A percentile compares a stretch with the other conserved stretches of the same genome.
Conservation (phyloP, 768 basidiomycete genomes). For the Mycena rebaudengoi region DNA sequence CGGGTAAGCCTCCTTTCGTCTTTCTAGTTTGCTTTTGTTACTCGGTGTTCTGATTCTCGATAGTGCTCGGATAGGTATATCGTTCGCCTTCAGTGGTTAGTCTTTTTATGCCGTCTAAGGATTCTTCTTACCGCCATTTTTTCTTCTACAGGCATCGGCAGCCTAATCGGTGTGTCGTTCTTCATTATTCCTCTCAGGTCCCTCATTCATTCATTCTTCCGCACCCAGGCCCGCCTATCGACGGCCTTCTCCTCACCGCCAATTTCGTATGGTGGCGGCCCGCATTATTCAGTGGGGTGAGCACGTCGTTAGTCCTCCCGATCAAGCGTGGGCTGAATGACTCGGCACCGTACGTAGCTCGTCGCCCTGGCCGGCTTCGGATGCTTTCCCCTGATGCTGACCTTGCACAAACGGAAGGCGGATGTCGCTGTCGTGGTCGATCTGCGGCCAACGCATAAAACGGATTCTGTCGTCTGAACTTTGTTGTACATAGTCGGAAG, state of each 20-base stretch:
- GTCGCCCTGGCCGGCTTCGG: conserved; percentile 15
- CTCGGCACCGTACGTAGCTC: background rate
- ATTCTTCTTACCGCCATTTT: background rate
- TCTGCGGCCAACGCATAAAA: background rate
- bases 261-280: conserved; percentile 68
- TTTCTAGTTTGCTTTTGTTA: background rate
- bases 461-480: too few relatives aligned
- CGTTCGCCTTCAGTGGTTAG: conserved; percentile 15
- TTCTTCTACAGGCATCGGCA: conserved; percentile 2
- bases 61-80: conserved; percentile 17
- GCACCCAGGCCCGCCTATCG: conserved; percentile 58
- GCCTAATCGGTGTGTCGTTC: background rate
- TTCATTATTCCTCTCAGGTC: background rate
- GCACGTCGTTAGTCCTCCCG: background rate
- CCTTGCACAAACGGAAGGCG: conserved; percentile 7
- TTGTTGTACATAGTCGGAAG: too few relatives aligned
- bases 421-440: conserved; percentile 1
- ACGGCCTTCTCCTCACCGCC: conserved; percentile 61
- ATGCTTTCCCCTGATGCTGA: conserved; percentile 4
- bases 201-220: background rate
- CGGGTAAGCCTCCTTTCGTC: conserved; percentile 6
- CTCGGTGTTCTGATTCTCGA: background rate
- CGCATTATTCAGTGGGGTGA: conserved; percentile 59
- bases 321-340: background rate
- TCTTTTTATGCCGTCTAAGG: background rate